Base-by-base conservation (phyloP, 1,284 basidiomycete genomes). In the Fomitopsis schrenkii region DNA sequence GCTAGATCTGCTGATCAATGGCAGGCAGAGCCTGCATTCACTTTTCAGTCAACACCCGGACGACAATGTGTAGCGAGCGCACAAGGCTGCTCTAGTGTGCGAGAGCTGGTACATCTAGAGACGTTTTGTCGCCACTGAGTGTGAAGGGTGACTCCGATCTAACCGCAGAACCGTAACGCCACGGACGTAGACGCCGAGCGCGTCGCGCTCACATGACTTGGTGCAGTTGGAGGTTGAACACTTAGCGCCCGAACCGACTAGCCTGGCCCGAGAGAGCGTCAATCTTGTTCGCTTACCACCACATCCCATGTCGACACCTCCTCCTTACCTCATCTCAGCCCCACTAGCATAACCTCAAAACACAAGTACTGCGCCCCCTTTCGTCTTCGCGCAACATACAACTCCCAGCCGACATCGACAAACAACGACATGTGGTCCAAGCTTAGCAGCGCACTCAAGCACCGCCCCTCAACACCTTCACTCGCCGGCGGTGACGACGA, bases 351-450 rank as follows among this genome's bases (percentile, higher is more conserved):
- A 40, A 40, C 14, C 38, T 36, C 38, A 40, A 40, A 40, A 40
- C 38, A 40, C 22, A 22, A 22, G 22, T 22, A 22, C 38, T 40
- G 5, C 38, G 9, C 3, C 12, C 38, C 9, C 9, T 36, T 7
- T 36, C 10, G 35, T 36, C 35, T 7, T 40, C 38, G 38, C 26
- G 14, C 8, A 50, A 33, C 48, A 30, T 33, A 50, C 9, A 4
- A 28, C 22, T 50, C 5, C 12, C 22, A 30, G 28, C 46, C 28
- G 26, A 19, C 41, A 48, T 50, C 48, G 28, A 50, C 48, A 26
- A 30, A 33, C 26, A n/a, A 33, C 26, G n/a, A 38, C 5, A 88
- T 88, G 87, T 88, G 85, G 86, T 80, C 84, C 4, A 88, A 83
- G 72, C 67, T 88, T 50, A 83, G 79, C 69, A 80, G 76, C 64